Evolutionary conservation across 1,284 basidiomycete genomes (phyloP), one percentile per base, ranked within the genome.

Genomic region (Cutaneotrichosporon dermatis): DNA sequence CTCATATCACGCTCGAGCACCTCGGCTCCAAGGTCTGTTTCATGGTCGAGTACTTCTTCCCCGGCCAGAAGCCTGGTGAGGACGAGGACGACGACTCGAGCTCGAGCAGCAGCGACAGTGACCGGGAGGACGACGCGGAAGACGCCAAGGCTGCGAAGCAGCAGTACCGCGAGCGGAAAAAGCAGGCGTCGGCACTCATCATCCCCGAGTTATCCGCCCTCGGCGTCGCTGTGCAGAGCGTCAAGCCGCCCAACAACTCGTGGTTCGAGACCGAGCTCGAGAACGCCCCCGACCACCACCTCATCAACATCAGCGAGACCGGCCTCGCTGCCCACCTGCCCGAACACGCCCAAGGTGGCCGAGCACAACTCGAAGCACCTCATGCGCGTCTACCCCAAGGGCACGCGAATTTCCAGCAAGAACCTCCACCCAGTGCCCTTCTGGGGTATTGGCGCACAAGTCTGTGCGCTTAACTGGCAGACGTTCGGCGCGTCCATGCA

Each of bases 391-490:
- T 99, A 98, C 73, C 96, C 96, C 0, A 89, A 88, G 68, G 92
- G 90, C 2, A 86, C 82, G 45, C 80, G 93, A 55, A 80, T 96
- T 51, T 86, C 83, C 63, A 92, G 89, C 60, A 87, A 87, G 25
- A 99, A 99, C 76, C 98, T 89, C 71, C 83, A 89, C 64, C 95
- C 95, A 3, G 86, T 91, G 76, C 84, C 88, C 42, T 92, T 87
- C 76, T 99, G 95, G 95, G 85, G 86, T 0, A 86, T 87, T 1
- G 95, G 95, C 0, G 86, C 87, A 12, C 95, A 98, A 76, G 78
- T 99, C 13, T 93, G 96, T 0, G 92, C 95, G 7, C 83, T 99
- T 61, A 99, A 99, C 76, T 98, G 93, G 91, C 96, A 99, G 77
- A 98, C 92, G 0, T 88, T 88, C 68, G 92, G 90, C 90, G 68